Conservation (phyloP, 2,329 filamentous ascomycete species). For the Trichophyton verrucosum region DNA sequence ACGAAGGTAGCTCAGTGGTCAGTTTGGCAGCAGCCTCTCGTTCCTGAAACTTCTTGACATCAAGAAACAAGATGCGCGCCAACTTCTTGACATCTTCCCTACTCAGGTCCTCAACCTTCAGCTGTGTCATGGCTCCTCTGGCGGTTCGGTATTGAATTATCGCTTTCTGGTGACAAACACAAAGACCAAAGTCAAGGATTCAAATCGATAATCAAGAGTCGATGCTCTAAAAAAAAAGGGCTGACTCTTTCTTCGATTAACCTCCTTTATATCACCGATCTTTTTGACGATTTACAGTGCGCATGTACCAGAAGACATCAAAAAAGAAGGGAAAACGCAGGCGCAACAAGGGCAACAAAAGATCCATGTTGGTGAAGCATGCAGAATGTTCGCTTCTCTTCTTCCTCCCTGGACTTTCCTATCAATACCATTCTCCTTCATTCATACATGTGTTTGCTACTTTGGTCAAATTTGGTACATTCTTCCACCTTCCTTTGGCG, state of each 20-base stretch:
- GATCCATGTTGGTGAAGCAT: not conserved
- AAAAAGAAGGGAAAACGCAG: not conserved
- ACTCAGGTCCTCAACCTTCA: not conserved
- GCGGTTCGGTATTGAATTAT: no score
- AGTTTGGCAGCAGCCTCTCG: not conserved
- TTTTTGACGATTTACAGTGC: not conserved
- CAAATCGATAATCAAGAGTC: no score
- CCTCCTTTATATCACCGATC: not conserved
- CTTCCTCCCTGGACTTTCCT: not conserved
- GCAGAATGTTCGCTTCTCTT: not conserved
- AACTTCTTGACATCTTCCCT: constrained; percentile 9
- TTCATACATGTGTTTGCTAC: not conserved
- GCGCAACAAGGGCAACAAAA: not conserved
- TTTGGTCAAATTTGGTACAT: not conserved
- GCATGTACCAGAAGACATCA: not conserved
- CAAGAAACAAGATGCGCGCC: constrained; percentile 3
- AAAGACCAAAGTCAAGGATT: no score
- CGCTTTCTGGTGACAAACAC: no score
- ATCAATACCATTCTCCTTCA: not conserved
- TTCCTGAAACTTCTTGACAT: not conserved
- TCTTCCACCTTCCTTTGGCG: not conserved
- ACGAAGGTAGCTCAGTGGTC: constrained; percentile 1
- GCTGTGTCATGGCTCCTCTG: not conserved
- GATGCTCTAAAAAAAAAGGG: not conserved
- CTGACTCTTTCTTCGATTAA: not conserved